Evolutionary conservation across 2,329 filamentous ascomycete species (phyloP), one percentile per base, ranked within the genome.

Genomic region (Phoma sp.): DNA sequence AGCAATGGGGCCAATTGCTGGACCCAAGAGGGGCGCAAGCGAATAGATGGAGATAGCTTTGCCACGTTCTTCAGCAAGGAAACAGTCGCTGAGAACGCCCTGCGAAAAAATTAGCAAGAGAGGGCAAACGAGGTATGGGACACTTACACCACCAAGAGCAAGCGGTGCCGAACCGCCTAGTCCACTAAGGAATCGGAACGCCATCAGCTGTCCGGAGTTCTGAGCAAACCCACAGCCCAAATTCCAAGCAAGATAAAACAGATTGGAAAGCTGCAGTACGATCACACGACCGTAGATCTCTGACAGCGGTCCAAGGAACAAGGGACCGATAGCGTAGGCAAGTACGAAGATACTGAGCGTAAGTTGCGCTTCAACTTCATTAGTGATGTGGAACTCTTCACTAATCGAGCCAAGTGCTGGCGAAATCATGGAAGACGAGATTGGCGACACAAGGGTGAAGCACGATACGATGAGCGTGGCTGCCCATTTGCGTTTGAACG

Each of bases 1-100:
- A 0, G 82, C 81, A 2, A 90, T 83, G 0, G 87, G 88, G 0
- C 87, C 87, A 4, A 89, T 75, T 0, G 85, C 85, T 3, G 87
- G 87, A 0, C 87, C 87, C 0, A 89, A 79, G 0, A 90, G 77
- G 0, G 87, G 87, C 1, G 82, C 83, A 0, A 89, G 77, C 45
- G 79, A 83, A 74, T 88, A 89, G 35, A 89, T 80, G 2, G 81
- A 81, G 51, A 89, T 83, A 3, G 86, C 83, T 58, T 79, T 81
- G 3, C 86, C 86, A 59, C 86, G 81, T 68, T 89, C 78, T 64
- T 88, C 86, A 0, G 86, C 77, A 10, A 70, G 73, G 74, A 85
- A 89, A 24, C 82, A 79, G 65, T 89, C 86, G 48, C 80, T 79
- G 7, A 77, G 63, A 11, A 75, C 33, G 24, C 72, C 74, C 73